phyloP scores from a whole-genome alignment of 495 filamentous ascomycete species.

The Sabuloglossum arenarium region DNA sequence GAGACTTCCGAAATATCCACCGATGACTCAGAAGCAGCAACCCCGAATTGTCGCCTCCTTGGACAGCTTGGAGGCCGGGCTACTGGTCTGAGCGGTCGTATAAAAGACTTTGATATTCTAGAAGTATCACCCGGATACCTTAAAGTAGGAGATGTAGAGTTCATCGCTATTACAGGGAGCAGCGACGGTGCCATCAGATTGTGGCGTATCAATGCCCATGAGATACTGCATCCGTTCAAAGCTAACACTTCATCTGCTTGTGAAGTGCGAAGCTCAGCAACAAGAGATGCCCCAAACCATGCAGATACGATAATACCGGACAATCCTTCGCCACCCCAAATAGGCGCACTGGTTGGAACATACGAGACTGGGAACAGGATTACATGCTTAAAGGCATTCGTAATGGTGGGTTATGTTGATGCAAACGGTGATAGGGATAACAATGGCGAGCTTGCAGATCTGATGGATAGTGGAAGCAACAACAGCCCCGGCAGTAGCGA shows the following conservation, averaged over 20 bases:
- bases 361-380: conserved; percentile 78
- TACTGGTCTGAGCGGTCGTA: conserved; percentile 40
- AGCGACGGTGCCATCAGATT: conserved; percentile 67
- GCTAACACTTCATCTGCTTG: background rate
- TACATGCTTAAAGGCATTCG: conserved; percentile 70
- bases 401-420: conserved; percentile 30
- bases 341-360: conserved; percentile 52
- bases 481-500: background rate
- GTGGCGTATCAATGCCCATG: conserved; percentile 33
- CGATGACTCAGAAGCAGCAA: conserved; percentile 15
- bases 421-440: background rate
- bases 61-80: conserved; percentile 60
- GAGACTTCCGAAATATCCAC: conserved; percentile 3
- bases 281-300: conserved; percentile 5
- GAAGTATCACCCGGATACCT: conserved; percentile 19
- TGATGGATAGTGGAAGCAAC: background rate
- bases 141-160: conserved; percentile 14
- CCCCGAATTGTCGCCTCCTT: conserved; percentile 33
- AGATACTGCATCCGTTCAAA: background rate
- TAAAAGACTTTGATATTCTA: conserved; percentile 75
- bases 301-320: conserved; percentile 19
- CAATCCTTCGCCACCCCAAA: conserved; percentile 19
- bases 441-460: background rate
- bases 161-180: conserved; percentile 50
- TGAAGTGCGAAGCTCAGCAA: conserved; percentile 9